phyloP scores from a whole-genome alignment of 208 protist genomes.

The Leptomonas seymouri region DNA sequence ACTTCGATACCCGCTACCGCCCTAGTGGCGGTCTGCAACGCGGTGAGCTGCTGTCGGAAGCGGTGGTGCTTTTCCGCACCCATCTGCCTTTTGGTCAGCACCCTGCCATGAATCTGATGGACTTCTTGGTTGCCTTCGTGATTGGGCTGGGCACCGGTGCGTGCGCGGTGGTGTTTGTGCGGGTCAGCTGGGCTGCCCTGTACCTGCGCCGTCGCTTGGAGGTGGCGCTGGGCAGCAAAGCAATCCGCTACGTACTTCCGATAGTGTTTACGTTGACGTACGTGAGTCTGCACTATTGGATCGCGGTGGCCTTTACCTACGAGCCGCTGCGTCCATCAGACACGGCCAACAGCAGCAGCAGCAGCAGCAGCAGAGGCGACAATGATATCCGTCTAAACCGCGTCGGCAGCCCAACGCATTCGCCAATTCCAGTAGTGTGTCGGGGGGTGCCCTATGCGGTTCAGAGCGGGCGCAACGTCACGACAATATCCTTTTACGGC shows the following conservation, averaged over 20 bases:
- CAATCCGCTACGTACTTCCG: constrained; percentile 40
- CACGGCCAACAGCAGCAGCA: background rate
- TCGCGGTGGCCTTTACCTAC: constrained; percentile 33
- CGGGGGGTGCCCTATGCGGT: constrained; percentile 38
- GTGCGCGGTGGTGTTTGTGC: constrained; percentile 45
- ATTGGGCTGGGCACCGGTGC: constrained; percentile 43
- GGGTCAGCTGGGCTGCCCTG: constrained; percentile 44
- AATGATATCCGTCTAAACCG: background rate
- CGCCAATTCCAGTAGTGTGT: constrained; percentile 25
- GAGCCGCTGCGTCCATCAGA: background rate
- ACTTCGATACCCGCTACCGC: constrained; percentile 41
- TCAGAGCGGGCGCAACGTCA: constrained; percentile 39
- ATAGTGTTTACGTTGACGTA: constrained; percentile 51
- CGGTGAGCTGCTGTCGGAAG: constrained; percentile 40
- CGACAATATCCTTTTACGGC: constrained; percentile 55
- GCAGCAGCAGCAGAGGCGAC: background rate
- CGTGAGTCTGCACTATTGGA: constrained; percentile 42
- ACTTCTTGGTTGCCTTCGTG: constrained; percentile 44
- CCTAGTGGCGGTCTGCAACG: constrained; percentile 28
- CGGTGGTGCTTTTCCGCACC: constrained; percentile 40
- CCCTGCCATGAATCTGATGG: constrained; percentile 49
- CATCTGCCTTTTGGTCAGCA: constrained; percentile 43
- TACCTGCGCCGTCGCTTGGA: constrained; percentile 45
- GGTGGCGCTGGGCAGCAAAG: constrained; percentile 34
- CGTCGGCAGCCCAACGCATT: background rate